Conservation (phyloP, 1,284 basidiomycete species). For the Cutaneotrichosporon mucoides region DNA sequence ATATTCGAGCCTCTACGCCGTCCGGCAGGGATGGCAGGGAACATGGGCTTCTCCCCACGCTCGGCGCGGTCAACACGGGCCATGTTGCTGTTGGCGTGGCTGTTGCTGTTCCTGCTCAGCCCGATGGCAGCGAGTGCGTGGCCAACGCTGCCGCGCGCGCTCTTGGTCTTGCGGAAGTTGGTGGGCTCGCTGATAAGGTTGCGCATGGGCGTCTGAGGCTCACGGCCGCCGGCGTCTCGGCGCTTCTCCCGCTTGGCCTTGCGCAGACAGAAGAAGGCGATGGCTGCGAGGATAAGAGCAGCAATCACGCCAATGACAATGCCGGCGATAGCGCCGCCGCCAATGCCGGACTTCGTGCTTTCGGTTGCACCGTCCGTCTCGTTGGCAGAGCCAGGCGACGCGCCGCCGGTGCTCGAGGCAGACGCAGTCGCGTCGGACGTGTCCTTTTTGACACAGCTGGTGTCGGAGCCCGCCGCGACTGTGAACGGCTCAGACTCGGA, state of each 20-base stretch:
- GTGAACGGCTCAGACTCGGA: conserved; percentile 17
- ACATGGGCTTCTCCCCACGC: not conserved
- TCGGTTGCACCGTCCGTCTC: not conserved
- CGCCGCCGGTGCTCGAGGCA: not conserved
- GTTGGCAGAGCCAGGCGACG: not conserved
- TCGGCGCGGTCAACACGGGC: not conserved
- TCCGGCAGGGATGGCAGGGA: not conserved
- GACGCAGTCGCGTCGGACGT: not conserved
- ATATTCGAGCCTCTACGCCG: not conserved
- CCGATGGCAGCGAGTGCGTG: not conserved
- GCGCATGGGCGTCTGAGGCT: conserved; percentile 1
- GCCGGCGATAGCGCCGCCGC: conserved; percentile 40
- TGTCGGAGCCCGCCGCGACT: conserved; percentile 27
- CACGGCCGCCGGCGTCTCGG: not conserved
- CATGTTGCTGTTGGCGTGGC: not conserved
- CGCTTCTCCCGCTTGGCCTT: conserved; percentile 2
- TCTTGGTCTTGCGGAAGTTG: conserved; percentile 13
- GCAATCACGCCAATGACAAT: conserved; percentile 38
- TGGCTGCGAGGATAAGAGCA: conserved; percentile 22
- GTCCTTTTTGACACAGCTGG: conserved; percentile 24
- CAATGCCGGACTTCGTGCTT: conserved; percentile 14
- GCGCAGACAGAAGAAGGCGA: conserved; percentile 23
- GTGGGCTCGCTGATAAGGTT: conserved; percentile 7
- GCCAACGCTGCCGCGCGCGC: conserved; percentile 1
- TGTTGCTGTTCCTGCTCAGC: not conserved